Percentiles rank a stretch among this genome's conserved stretches.
Evolutionary conservation across 116 monocot species (phyloP).

Genomic region (Posidonia oceanica): DNA sequence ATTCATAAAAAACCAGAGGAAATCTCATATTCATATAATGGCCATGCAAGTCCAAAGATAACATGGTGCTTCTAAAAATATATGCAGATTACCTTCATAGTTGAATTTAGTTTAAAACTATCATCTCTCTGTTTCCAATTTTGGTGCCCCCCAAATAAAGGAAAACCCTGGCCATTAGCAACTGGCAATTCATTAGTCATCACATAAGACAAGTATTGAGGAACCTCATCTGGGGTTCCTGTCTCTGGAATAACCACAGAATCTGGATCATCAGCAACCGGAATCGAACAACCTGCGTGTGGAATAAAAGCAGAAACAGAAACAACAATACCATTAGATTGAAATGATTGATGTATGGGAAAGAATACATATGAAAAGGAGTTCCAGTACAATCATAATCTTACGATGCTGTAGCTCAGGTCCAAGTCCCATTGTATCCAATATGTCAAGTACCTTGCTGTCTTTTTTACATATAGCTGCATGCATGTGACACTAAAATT

Average conservation of each 20-base stretch:
- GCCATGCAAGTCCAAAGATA: too few species aligned
- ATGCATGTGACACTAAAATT: conserved; percentile 1
- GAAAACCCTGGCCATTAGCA: conserved; percentile 11
- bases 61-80: background rate
- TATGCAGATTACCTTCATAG: conserved; percentile 62
- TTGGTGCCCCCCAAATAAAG: conserved; percentile 90
- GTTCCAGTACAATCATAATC: conserved; percentile 6
- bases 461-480: conserved; percentile 73
- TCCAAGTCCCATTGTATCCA: conserved; percentile 50
- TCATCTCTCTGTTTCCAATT: conserved; percentile 83
- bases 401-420: conserved; percentile 73
- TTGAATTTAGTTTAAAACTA: conserved; percentile 72
- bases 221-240: conserved; percentile 39
- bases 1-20: background rate
- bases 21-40: background rate
- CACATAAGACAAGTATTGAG: conserved; percentile 48
- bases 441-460: conserved; percentile 59
- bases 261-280: conserved; percentile 73
- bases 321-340: conserved; percentile 4
- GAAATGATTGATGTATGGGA: background rate
- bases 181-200: conserved; percentile 23
- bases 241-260: conserved; percentile 61
- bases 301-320: background rate
- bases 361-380: background rate
- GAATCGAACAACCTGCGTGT: conserved; percentile 65